Base-by-base conservation (phyloP, 202 grass and related monocot species). In the Eragrostis tef region DNA sequence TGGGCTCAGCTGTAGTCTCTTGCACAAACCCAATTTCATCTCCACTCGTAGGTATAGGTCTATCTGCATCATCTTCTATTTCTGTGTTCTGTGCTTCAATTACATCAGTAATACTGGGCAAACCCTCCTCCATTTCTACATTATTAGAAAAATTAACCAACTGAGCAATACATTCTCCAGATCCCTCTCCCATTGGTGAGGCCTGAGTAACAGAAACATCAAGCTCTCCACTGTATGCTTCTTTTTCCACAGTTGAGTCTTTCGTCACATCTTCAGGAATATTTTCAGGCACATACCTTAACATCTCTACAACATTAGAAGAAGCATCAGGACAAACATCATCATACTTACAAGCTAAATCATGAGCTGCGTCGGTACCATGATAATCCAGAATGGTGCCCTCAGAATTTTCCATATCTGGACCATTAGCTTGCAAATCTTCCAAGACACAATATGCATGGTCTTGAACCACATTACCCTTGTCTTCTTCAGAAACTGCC, bases 191-290 rank as follows among this genome's bases (percentile, higher is more conserved):
- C 26, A 49, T 64, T 43, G 45, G 79, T 64, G 82, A 51, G 73
- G n/a, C 47, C 70, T 81, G 76, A 84, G 51, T 78, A 41, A 79
- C 59, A 71, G 73, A 73, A 73, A 81, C 48, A 81, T 79, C 79
- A 90, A 81, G 14, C 46, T 81, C 75, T 63, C 49, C 39, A 61
- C 39, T 34, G 34, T 72, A 75, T 72, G 73, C 70, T 83, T 79
- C 57, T 81, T 70, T 74, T 58, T 84, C 83, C 67, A 81, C 56
- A 64, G 49, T 49, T 22, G 58, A 56, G 41, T 88, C 56, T 46
- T 81, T 60, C 57, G 79, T 15, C 67, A 44, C 11, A 51, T 66
- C 39, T 51, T 88, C 65, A 62, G 44, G 53, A 70, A 19, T 41
- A 70, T 84, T 62, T 81, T 81, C 76, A 58, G 72, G 64, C 60